Conservation (phyloP, 306 rosid genomes). For the Corylus avellana region DNA sequence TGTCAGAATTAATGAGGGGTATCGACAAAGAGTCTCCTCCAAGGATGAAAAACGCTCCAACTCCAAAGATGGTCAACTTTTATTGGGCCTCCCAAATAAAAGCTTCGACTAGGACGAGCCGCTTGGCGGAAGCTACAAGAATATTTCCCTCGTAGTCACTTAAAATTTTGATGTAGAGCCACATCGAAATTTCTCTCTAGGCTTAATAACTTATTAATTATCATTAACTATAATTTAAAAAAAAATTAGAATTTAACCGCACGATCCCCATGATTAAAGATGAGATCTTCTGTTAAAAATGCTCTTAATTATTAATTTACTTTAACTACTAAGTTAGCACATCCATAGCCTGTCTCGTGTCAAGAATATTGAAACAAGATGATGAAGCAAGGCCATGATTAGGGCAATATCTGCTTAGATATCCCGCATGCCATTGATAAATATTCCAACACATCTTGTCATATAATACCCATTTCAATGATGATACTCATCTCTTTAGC, state of each 20-base stretch:
- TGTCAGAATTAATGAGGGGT: no score
- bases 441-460: neutral
- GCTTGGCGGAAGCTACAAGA: no score
- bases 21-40: no score
- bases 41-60: no score
- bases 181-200: neutral
- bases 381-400: neutral
- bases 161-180: no score
- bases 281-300: neutral
- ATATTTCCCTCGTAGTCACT: no score
- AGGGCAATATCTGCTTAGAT: neutral
- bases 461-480: neutral
- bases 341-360: neutral
- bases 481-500: neutral
- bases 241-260: neutral
- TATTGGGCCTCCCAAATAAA: no score
- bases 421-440: neutral
- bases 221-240: neutral
- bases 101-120: no score
- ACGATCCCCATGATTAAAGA: neutral
- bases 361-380: neutral
- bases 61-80: no score
- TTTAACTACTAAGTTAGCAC: neutral
- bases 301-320: neutral
- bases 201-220: neutral